Evolutionary conservation across 2,329 filamentous ascomycete genomes (phyloP).

Genomic region (Aspergillus ibericus): DNA sequence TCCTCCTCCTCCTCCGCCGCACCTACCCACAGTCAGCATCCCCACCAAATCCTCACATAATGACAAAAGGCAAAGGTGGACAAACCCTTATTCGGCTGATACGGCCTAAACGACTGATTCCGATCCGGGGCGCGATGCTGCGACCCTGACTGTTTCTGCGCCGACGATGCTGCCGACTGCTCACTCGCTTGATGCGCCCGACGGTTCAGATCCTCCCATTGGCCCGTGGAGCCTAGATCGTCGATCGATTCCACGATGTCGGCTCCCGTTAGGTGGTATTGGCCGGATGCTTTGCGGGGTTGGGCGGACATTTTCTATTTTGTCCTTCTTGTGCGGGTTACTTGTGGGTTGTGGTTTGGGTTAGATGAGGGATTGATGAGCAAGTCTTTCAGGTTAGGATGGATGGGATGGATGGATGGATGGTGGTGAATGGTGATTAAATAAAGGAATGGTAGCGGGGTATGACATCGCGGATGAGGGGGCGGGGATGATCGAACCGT

Average conservation of each 20-base stretch:
- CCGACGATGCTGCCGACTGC: not conserved
- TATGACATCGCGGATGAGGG: not conserved
- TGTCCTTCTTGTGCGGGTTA: not conserved
- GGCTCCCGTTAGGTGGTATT: slow-evolving; percentile 1
- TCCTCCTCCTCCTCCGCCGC: not conserved
- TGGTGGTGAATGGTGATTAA: not conserved
- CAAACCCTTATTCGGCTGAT: not conserved
- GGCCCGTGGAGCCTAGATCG: not conserved
- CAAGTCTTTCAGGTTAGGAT: too few species aligned
- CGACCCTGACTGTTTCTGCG: not conserved
- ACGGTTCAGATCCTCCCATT: not conserved
- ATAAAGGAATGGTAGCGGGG: not conserved
- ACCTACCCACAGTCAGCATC: not conserved
- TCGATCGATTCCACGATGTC: slow-evolving; percentile 1
- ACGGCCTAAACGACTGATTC: slow-evolving; percentile 1
- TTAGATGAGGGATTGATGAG: too few species aligned
- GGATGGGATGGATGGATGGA: not conserved
- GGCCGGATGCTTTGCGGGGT: not conserved
- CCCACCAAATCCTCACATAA: not conserved
- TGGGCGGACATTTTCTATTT: not conserved
- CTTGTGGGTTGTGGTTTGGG: not conserved
- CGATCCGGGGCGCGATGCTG: not conserved
- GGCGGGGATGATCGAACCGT: not conserved
- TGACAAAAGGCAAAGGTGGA: not conserved
- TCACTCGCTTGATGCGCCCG: not conserved